Base-by-base conservation (phyloP, 139 green algal genomes). In the Coccomyxa sp. region DNA sequence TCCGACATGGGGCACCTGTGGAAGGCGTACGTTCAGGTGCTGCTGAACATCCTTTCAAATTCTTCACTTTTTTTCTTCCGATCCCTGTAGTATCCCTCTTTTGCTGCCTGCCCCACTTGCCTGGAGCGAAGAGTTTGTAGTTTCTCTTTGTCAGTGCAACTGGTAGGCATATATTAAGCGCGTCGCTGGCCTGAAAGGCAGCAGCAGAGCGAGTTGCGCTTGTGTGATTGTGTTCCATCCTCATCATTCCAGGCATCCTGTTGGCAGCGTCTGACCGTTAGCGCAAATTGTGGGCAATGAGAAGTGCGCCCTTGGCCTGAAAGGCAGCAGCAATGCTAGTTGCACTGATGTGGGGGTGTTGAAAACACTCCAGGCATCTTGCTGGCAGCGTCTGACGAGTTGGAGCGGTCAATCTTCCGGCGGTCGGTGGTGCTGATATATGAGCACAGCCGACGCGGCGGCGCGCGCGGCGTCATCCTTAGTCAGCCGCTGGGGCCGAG, bases 351-450 rank as follows among this genome's bases (percentile, higher is more conserved):
- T 71, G 63, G 16, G 63, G 63, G 16, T 16, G 18, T n/a, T n/a
- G n/a, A n/a, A n/a, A n/a, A n/a, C 3, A 57, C 4, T 71, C 4
- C 63, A 71, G 63, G 63, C 18, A 25, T 71, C 18, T 9, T 71
- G 81, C 84, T 89, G 82, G 85, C 84, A 58, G 85, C 85, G 0
- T 83, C 79, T 18, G 82, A 83, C 31, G 77, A 83, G 27, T 80
- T 89, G 68, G 79, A 91, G 30, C 59, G 71, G 28, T 82, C 68
- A 11, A 85, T 91, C 17, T 91, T 91, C 83, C 10, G 68, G 31
- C 82, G 81, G 31, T 85, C 67, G 75, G 85, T 89, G 31, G 82
- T 91, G 58, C 81, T 91, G 74, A 79, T 91, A 14, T 84, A 82
- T 18, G 58, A 85, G 78, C 85, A 89, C 78, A 38, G 45, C 58